phyloP scores from a whole-genome alignment of 2,329 filamentous ascomycete species.

The Pyrenophora graminea region DNA sequence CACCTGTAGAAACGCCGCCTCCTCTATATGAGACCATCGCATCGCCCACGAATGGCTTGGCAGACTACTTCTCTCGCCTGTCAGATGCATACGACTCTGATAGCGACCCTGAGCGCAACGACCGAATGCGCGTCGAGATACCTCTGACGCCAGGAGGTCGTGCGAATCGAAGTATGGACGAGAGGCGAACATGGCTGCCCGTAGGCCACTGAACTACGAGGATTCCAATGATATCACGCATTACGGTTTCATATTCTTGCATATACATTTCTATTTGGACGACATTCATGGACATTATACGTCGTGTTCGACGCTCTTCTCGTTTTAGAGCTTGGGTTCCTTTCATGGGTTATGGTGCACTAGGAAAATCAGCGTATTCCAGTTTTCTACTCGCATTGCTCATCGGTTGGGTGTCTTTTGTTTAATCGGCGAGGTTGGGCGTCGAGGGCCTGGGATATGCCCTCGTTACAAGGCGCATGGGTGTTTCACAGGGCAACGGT shows the following conservation, averaged over 20 bases:
- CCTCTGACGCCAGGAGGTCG: slow-evolving; percentile 67
- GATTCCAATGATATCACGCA: slow-evolving; percentile 37
- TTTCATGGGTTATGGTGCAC: slow-evolving; percentile 1
- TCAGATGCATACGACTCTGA: slow-evolving; percentile 69
- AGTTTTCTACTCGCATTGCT: neutral
- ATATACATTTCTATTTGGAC: slow-evolving; percentile 11
- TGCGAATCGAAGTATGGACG: slow-evolving; percentile 67
- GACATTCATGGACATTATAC: neutral
- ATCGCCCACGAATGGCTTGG: slow-evolving; percentile 70
- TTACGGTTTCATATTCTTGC: slow-evolving; percentile 17
- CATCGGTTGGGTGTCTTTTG: neutral
- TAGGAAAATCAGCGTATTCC: neutral
- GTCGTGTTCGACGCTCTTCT: neutral
- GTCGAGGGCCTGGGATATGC: too few relatives aligned
- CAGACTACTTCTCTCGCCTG: slow-evolving; percentile 84
- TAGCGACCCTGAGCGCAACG: slow-evolving; percentile 52
- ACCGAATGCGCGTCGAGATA: slow-evolving; percentile 55
- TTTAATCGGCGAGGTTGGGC: too few relatives aligned
- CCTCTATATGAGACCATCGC: slow-evolving; percentile 83
- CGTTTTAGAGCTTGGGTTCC: neutral
- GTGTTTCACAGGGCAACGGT: neutral
- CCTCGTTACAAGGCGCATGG: too few relatives aligned
- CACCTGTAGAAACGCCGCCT: slow-evolving; percentile 76
- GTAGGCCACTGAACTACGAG: slow-evolving; percentile 38
- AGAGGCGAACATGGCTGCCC: slow-evolving; percentile 60